These are phyloP conservation scores for Petunia hybrid DNA, from an alignment of 305 asterid genomes.

Conservation along the genomic window DNA sequence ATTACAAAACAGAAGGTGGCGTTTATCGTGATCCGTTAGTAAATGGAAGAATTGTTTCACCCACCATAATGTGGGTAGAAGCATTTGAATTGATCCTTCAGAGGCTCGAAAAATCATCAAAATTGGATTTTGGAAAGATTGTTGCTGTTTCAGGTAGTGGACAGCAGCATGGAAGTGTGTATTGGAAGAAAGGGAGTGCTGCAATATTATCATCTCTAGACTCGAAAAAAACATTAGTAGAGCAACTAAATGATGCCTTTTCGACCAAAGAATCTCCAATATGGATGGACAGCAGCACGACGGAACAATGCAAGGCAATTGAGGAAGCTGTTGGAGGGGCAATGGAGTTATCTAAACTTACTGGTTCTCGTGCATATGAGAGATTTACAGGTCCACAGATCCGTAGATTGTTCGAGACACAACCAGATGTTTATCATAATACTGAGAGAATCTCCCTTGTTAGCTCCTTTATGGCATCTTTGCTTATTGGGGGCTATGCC, in stretches of 20 bases:
- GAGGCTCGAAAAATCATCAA: slow-evolving; percentile 58
- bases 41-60: slow-evolving; percentile 73
- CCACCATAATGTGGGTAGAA: slow-evolving; percentile 90
- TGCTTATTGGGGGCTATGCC: slow-evolving; percentile 71
- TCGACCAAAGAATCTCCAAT: slow-evolving; percentile 77
- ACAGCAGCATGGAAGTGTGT: slow-evolving; percentile 92
- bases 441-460: slow-evolving; percentile 83
- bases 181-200: slow-evolving; percentile 70
- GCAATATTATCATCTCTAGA: slow-evolving; percentile 56
- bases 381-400: slow-evolving; percentile 85
- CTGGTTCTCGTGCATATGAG: slow-evolving; percentile 82
- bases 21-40: slow-evolving; percentile 61
- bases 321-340: slow-evolving; percentile 82
- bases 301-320: slow-evolving; percentile 68
- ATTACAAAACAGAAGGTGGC: slow-evolving; percentile 78
- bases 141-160: slow-evolving; percentile 83
- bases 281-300: slow-evolving; percentile 90
- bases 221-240: slow-evolving; percentile 48
- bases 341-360: slow-evolving; percentile 68
- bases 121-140: slow-evolving; percentile 59
- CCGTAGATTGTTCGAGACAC: slow-evolving; percentile 65
- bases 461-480: slow-evolving; percentile 86
- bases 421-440: slow-evolving; percentile 57
- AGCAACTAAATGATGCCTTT: slow-evolving; percentile 68
- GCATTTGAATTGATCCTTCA: slow-evolving; percentile 70